Evolutionary conservation across 768 basidiomycete genomes (phyloP).

Genomic region (Mycena alexandri): DNA sequence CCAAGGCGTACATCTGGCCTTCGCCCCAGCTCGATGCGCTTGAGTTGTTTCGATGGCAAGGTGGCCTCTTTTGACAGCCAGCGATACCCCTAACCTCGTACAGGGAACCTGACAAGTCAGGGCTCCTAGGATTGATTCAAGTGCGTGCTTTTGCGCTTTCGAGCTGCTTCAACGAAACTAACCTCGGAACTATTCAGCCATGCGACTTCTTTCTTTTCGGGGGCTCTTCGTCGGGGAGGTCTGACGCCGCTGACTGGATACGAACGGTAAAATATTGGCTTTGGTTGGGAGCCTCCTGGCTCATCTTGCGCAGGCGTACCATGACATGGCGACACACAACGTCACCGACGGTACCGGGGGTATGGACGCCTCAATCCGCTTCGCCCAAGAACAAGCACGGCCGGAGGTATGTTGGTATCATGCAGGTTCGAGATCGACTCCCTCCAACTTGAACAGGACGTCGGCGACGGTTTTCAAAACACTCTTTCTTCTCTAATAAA

Average conservation of each 20-base stretch:
- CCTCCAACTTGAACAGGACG: background rate
- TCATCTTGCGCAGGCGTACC: conserved; percentile 37
- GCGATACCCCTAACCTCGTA: too few relatives aligned
- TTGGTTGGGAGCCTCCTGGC: background rate
- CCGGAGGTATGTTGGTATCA: background rate
- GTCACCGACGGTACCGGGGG: conserved; percentile 10
- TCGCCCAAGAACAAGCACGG: background rate
- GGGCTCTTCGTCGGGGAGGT: background rate
- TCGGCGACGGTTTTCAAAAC: conserved; percentile 11
- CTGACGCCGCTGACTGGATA: conserved; percentile 22
- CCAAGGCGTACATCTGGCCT: conserved; percentile 4
- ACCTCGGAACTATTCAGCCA: background rate
- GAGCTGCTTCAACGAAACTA: too few relatives aligned
- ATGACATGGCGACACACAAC: conserved; percentile 45
- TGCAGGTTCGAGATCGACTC: background rate
- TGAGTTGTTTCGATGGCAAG: background rate
- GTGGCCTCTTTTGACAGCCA: too few relatives aligned
- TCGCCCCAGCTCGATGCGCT: conserved; percentile 12
- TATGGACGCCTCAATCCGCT: too few relatives aligned
- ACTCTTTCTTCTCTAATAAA: background rate
- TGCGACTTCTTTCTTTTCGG: background rate
- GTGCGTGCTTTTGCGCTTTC: too few relatives aligned
- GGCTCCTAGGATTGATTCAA: too few relatives aligned
- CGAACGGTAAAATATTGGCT: background rate
- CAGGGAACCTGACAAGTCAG: background rate